phyloP scores from a whole-genome alignment of 1,139 yeast genomes.

The Kodamaea fungicola region DNA sequence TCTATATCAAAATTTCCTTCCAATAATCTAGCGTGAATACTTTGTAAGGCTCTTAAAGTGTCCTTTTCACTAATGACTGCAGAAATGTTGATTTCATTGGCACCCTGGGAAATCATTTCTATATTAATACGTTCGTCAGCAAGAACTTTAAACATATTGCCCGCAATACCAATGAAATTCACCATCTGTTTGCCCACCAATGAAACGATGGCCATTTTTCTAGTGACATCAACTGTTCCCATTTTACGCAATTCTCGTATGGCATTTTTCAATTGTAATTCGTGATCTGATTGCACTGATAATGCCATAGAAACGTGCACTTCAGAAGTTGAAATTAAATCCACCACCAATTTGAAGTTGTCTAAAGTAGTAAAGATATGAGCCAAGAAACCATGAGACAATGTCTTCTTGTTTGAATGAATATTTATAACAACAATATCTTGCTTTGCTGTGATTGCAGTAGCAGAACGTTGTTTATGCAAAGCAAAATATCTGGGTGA shows the following conservation, averaged over 20 bases:
- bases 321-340: conserved; percentile 92
- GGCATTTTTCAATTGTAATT: conserved; percentile 60
- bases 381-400: conserved; percentile 94
- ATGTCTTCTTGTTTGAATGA: conserved; percentile 88
- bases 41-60: conserved; percentile 78
- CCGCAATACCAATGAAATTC: conserved; percentile 94
- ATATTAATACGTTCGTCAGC: conserved; percentile 92
- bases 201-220: conserved; percentile 86
- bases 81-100: conserved; percentile 93
- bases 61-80: conserved; percentile 88
- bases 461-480: conserved; percentile 72
- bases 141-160: conserved; percentile 90
- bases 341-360: conserved; percentile 82
- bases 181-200: conserved; percentile 97
- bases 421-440: conserved; percentile 89
- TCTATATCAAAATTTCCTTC: conserved; percentile 40
- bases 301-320: conserved; percentile 98
- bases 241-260: conserved; percentile 70
- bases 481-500: conserved; percentile 44
- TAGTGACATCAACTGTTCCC: conserved; percentile 86
- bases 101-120: conserved; percentile 98
- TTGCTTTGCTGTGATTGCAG: conserved; percentile 94
- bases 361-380: conserved; percentile 85
- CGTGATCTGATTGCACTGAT: conserved; percentile 66
- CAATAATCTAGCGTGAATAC: conserved; percentile 76